Conservation (phyloP, 805 yeast genomes). For the Hanseniaspora nectarophila region DNA sequence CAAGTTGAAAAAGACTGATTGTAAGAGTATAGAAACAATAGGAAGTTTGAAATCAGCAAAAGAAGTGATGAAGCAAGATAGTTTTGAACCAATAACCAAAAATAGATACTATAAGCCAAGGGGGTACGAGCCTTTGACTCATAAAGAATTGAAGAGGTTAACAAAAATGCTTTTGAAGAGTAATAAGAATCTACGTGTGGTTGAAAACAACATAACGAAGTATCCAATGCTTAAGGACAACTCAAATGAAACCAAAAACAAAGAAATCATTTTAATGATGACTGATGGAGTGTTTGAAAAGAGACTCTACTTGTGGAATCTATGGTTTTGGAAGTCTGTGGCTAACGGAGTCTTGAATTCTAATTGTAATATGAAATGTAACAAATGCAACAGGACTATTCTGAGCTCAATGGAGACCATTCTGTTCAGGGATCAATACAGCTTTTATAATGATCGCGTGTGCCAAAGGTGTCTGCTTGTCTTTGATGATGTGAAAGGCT, state of each 20-base stretch:
- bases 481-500: neutral
- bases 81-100: too few relatives aligned
- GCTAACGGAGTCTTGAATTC: neutral
- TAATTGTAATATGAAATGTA: neutral
- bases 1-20: neutral
- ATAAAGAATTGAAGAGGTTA: neutral
- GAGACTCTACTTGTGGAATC: neutral
- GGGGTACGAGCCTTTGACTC: neutral
- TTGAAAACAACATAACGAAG: neutral
- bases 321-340: slow-evolving; percentile 1
- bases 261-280: neutral
- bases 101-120: neutral
- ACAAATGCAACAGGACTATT: neutral
- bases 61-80: too few relatives aligned
- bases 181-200: neutral
- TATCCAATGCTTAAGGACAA: neutral
- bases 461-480: neutral
- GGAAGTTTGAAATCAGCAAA: neutral
- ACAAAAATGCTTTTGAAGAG: neutral
- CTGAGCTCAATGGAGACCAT: neutral
- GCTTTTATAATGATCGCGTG: neutral
- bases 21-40: slow-evolving; percentile 5
- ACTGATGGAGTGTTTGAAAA: neutral
- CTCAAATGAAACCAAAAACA: neutral
- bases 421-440: neutral